phyloP scores from a whole-genome alignment of 2,329 filamentous ascomycete species.

The Aspergillus glaucus region DNA sequence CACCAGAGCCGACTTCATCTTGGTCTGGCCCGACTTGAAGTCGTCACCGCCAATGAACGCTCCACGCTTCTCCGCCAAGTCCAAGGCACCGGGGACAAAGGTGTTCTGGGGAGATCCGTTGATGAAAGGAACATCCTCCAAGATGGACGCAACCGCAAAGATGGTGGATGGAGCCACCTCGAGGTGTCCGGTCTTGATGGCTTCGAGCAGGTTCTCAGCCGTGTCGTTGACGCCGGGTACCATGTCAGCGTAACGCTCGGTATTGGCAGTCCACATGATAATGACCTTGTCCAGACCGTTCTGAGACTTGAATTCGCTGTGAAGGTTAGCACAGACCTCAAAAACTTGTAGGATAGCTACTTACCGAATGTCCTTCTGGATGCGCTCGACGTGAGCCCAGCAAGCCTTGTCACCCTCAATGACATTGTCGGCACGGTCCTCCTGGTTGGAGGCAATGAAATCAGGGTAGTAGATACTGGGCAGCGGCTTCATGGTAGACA shows the following conservation, averaged over 20 bases:
- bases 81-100: slow-evolving; percentile 86
- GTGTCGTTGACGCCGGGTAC: slow-evolving; percentile 90
- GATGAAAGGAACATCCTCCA: slow-evolving; percentile 90
- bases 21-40: slow-evolving; percentile 99
- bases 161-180: slow-evolving; percentile 94
- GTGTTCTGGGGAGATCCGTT: slow-evolving; percentile 99
- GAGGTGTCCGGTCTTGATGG: slow-evolving; percentile 78
- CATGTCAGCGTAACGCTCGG: slow-evolving; percentile 89
- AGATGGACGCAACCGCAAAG: slow-evolving; percentile 89
- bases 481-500: slow-evolving; percentile 79
- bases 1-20: slow-evolving; percentile 99
- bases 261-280: slow-evolving; percentile 98
- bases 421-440: slow-evolving; percentile 89
- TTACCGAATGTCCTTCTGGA: slow-evolving; percentile 84
- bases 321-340: slow-evolving; percentile 4
- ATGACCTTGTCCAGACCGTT: slow-evolving; percentile 91
- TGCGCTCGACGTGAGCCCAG: slow-evolving; percentile 81
- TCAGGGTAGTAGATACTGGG: slow-evolving; percentile 98
- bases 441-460: slow-evolving; percentile 98
- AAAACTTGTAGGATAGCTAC: slow-evolving; percentile 15
- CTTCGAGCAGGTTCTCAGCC: slow-evolving; percentile 81
- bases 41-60: slow-evolving; percentile 96
- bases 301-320: slow-evolving; percentile 76
- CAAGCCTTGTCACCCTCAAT: slow-evolving; percentile 77
- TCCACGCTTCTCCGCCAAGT: slow-evolving; percentile 77